Base-by-base conservation (phyloP, 2,329 filamentous ascomycete genomes). In the Colletotrichum godetiae region DNA sequence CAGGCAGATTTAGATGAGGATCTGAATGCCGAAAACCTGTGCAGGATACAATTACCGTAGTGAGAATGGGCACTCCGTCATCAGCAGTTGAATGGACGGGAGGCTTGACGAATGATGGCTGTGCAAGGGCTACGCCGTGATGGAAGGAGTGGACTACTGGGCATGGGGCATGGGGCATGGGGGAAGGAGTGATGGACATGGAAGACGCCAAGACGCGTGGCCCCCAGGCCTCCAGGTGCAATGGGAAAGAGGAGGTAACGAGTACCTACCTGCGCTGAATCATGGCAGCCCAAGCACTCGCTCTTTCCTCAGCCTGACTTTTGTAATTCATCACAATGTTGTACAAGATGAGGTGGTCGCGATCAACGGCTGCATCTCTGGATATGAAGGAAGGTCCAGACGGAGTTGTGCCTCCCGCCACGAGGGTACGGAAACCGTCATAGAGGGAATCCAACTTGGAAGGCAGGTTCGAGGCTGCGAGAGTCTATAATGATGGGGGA, bases 171-270 rank as follows among this genome's bases (percentile, higher is more conserved):
- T 31, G 59, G 37, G 37, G 19, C n/a, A n/a, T 10, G 37, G 33
- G 35, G 59, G 59, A 61, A 15, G 35, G 19, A 29, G 58, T 6
- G 15, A n/a, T 37, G 35, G 35, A 5, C 22, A 59, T 33, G 33
- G 58, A n/a, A 33, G 27, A 3, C 42, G 61, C 29, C 61, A 64
- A 64, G 49, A 56, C 62, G 62, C 62, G 62, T 65, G 62, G 31
- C 62, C 52, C 62, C 37, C 22, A 37, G 27, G 53, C 22, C 49
- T 10, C 24, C 52, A 57, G 55, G 29, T 13, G 27, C 29, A 57
- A 57, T 33, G 55, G 27, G 55, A 33, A 33, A 24, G 55, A 57
- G 55, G 55, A 57, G 55, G 24, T 27, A 22, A 22, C 53, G 53
- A 13, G 53, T 57, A 57, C 55, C 29, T 57, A 56, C 24, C 27